Percentiles rank a stretch among this genome's conserved stretches.
phyloP scores from a whole-genome alignment of 2,329 filamentous ascomycete species.

The Paecilomyces formosus region DNA sequence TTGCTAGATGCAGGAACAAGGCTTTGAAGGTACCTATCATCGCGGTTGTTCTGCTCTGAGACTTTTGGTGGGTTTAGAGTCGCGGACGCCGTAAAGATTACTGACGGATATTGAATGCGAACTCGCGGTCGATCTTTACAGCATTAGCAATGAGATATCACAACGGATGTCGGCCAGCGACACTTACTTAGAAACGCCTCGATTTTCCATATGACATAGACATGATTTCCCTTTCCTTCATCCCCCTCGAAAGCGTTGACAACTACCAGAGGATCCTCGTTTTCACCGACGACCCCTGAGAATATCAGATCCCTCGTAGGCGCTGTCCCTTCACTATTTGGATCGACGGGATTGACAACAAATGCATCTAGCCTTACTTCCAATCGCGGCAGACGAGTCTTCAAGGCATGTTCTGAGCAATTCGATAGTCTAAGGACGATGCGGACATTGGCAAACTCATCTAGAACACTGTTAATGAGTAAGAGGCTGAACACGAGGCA shows the following conservation, averaged over 20 bases:
- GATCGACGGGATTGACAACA: constrained; percentile 32
- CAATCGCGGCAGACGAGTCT: constrained; percentile 41
- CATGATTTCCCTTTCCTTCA: constrained; percentile 29
- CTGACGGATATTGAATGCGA: constrained; percentile 48
- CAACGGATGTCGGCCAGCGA: neutral
- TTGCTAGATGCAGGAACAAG: constrained; percentile 51
- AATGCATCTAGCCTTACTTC: constrained; percentile 46
- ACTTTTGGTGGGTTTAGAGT: constrained; percentile 38
- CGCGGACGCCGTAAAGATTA: constrained; percentile 47
- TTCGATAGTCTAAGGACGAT: constrained; percentile 45
- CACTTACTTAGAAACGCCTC: constrained; percentile 34
- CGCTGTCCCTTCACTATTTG: constrained; percentile 31
- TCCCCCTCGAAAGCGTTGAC: constrained; percentile 36
- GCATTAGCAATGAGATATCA: constrained; percentile 7
- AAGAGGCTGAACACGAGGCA: constrained; percentile 28
- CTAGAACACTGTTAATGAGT: constrained; percentile 43
- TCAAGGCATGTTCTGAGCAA: constrained; percentile 41
- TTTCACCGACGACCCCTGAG: constrained; percentile 28
- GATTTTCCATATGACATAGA: constrained; percentile 39
- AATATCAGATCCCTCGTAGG: constrained; percentile 36
- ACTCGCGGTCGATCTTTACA: constrained; percentile 37
- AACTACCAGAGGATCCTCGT: constrained; percentile 38
- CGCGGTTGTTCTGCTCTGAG: constrained; percentile 20
- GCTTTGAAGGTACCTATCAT: constrained; percentile 48
- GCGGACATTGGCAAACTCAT: constrained; percentile 47